Conservation (phyloP, 208 protist genomes). For the Phytomonas francai region DNA sequence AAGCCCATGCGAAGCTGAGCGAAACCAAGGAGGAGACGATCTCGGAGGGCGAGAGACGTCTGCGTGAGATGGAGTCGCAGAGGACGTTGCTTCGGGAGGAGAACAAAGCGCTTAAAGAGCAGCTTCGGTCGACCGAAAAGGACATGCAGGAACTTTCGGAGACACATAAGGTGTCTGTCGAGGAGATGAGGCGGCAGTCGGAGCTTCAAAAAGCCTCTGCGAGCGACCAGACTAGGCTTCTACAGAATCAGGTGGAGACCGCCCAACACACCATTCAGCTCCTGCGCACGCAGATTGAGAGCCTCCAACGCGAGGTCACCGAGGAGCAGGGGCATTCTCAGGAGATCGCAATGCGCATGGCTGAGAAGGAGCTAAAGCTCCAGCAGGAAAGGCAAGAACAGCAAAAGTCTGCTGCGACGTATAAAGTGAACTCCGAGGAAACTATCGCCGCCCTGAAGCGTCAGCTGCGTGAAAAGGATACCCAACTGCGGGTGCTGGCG, state of each 20-base stretch:
- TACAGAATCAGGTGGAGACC: conserved; percentile 38
- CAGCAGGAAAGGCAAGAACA: conserved; percentile 34
- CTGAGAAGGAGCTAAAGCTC: conserved; percentile 33
- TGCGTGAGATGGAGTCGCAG: conserved; percentile 25
- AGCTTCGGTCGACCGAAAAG: conserved; percentile 29
- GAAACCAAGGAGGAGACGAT: conserved; percentile 23
- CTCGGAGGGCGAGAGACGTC: conserved; percentile 7
- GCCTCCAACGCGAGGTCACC: conserved; percentile 30
- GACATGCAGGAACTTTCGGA: conserved; percentile 23
- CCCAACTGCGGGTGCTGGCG: conserved; percentile 61
- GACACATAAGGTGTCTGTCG: conserved; percentile 28
- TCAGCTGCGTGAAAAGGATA: conserved; percentile 77
- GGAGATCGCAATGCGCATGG: conserved; percentile 32
- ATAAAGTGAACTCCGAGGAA: conserved; percentile 44
- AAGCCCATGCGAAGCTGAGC: conserved; percentile 18
- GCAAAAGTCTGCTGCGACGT: conserved; percentile 31
- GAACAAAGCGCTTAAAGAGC: conserved; percentile 25
- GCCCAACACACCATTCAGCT: conserved; percentile 47
- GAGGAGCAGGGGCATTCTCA: conserved; percentile 46
- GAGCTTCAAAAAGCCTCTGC: conserved; percentile 24
- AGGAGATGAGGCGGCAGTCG: conserved; percentile 30
- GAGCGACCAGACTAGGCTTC: conserved; percentile 18
- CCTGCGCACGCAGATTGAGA: conserved; percentile 46
- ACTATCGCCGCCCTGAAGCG: conserved; percentile 61
- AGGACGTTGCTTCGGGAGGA: conserved; percentile 12